Evolutionary conservation across 1,139 yeast genomes (phyloP).

Genomic region (Petasospora fabianii): DNA sequence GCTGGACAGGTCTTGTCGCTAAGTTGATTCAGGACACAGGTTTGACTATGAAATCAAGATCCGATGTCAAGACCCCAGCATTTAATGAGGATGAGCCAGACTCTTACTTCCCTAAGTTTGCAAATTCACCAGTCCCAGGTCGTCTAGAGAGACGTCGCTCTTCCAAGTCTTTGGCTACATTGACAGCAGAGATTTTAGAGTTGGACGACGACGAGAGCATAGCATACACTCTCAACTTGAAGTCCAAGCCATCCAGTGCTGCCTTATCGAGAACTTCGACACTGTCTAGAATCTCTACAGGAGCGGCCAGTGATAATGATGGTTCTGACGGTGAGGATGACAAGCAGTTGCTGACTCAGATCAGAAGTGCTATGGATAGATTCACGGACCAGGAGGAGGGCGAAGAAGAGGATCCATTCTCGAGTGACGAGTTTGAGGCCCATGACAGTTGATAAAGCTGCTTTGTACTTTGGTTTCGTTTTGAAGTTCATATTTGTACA

Average conservation of each 20-base stretch:
- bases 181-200: conserved; percentile 65
- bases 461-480: too few species aligned
- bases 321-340: conserved; percentile 31
- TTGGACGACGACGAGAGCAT: conserved; percentile 56
- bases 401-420: conserved; percentile 32
- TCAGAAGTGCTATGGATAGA: conserved; percentile 51
- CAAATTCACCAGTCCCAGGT: conserved; percentile 47
- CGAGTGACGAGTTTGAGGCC: conserved; percentile 61
- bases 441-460: too few species aligned
- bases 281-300: conserved; percentile 33
- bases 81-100: conserved; percentile 21
- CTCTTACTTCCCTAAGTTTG: conserved; percentile 25
- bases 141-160: conserved; percentile 61
- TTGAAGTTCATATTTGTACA: too few species aligned
- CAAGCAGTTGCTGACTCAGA: conserved; percentile 43
- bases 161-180: conserved; percentile 63
- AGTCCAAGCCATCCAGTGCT: conserved; percentile 21
- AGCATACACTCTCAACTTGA: conserved; percentile 21
- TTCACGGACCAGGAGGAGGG: conserved; percentile 37
- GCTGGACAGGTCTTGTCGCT: conserved; percentile 95
- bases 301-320: conserved; percentile 23
- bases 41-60: conserved; percentile 45
- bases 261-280: conserved; percentile 32
- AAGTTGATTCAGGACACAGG: conserved; percentile 94
- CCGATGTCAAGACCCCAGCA: conserved; percentile 39